These are phyloP conservation scores for Pseudopithomyces maydicus DNA, from an alignment of 2,329 filamentous ascomycete species.

Conservation along the genomic window DNA sequence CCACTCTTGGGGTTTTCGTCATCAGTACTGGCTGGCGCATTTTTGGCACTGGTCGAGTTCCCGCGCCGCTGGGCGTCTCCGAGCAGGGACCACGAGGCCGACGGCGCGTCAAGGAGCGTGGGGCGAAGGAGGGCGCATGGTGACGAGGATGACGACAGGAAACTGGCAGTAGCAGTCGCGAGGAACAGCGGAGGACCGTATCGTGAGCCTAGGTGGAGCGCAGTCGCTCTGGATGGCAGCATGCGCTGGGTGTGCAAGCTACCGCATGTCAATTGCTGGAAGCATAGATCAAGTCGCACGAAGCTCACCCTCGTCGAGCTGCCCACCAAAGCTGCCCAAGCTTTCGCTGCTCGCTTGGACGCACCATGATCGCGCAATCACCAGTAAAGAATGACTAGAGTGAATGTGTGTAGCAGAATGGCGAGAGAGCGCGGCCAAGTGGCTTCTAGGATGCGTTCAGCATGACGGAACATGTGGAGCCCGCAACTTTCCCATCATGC, in stretches of 20 bases:
- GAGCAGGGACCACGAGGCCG: slow-evolving; percentile 21
- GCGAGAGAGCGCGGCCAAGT: slow-evolving; percentile 15
- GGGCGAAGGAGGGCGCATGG: slow-evolving; percentile 24
- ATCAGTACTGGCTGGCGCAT: slow-evolving; percentile 22
- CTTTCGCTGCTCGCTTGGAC: slow-evolving; percentile 27
- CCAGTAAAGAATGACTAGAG: slow-evolving; percentile 12
- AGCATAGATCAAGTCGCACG: neutral
- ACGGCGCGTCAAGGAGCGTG: slow-evolving; percentile 36
- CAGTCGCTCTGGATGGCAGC: slow-evolving; percentile 14
- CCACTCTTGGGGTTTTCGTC: slow-evolving; percentile 20
- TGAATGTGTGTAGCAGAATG: neutral
- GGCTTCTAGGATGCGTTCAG: slow-evolving; percentile 28
- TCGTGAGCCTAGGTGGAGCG: slow-evolving; percentile 23
- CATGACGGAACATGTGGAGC: slow-evolving; percentile 32
- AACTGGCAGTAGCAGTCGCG: slow-evolving; percentile 28
- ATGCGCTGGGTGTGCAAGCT: slow-evolving; percentile 30
- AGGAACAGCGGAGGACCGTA: slow-evolving; percentile 37
- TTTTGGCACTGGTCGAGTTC: slow-evolving; percentile 23
- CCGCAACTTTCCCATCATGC: slow-evolving; percentile 18
- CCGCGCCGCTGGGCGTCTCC: slow-evolving; percentile 16
- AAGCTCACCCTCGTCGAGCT: slow-evolving; percentile 34
- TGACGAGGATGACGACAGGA: slow-evolving; percentile 20
- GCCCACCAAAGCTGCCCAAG: slow-evolving; percentile 33
- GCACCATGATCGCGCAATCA: slow-evolving; percentile 25
- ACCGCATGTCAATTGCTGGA: slow-evolving; percentile 11